Base-by-base conservation (phyloP, 441 rosid species). In the Pelargonium citronellum region DNA sequence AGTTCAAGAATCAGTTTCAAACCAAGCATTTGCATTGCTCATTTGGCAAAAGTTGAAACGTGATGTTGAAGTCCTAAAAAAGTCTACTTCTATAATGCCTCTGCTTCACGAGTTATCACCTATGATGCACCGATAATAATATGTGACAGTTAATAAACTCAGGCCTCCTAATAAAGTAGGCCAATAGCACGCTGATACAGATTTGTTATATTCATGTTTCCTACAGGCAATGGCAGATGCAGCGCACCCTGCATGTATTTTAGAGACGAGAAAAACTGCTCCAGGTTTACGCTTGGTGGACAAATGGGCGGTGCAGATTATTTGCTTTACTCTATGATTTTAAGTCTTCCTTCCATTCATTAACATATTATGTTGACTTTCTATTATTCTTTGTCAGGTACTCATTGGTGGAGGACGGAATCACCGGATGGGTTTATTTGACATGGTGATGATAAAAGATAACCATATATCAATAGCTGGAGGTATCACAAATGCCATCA, bases 221-320 rank as follows among this genome's bases (percentile, higher is more conserved):
- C 39, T 80, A 74, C 78, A 91, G 97, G 90, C 87, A 70, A 92
- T 95, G 99, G 92, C 91, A 65, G 91, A 92, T 82, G 96, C 96
- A 24, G 97, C 99, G 62, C 69, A 63, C 71, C 99, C 98, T 65
- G 97, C 98, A 51, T 55, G 75, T 76, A 90, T 95, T 67, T 75
- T 95, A 70, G 97, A 95, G 92, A 95, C 98, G 0, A 86, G 97
- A 51, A 92, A 95, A 85, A 92, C 98, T 12, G 98, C 96, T 74
- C 97, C 99, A 58, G 92, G 91, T 71, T 78, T 90, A 80, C 88
- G 93, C 72, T 80, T 95, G 78, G 91, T 92, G 58, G 99, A 95
- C 73, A 92, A 95, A 83, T 92, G 99, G 95, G 99, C 95, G 77
- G 99, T 94, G 68, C 44, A 78, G 75, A 78, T 80, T 82, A 63